Evolutionary conservation across 352 stramenopile genomes (phyloP), one percentile per base, ranked within the genome.

Genomic region (Globisporangium cystogenes): DNA sequence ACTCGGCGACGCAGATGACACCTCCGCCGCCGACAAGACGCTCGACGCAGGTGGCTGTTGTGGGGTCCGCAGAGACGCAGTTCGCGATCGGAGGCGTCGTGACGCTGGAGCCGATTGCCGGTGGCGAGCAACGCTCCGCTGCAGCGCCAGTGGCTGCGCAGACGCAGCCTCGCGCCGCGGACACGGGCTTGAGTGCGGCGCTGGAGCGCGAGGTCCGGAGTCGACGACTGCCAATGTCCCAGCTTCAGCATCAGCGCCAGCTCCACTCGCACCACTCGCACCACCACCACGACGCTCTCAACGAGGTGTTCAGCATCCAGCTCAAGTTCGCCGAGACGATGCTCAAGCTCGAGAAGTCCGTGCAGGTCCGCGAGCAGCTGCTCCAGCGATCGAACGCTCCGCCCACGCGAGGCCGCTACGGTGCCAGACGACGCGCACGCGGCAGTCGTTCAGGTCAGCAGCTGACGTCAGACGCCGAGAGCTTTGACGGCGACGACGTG

Each of bases 301-400:
- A 70, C 39, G 75, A 89, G 40, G 75, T 89, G 15, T 84, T 87
- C 39, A 70, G 63, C 8, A 63, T 89, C 39, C 75, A 89, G 51
- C 48, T 86, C 14, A 75, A 84, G 42, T 89, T 89, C 27, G 77
- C 77, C 0, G 77, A 89, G 65, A 89, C 75, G 40, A 87, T 89
- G 75, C 60, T 74, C 0, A 78, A 82, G 48, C 59, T 89, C 15
- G 77, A 89, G 24, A 76, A 86, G 55, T 86, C 73, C 0, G 74
- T 89, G 20, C 77, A 86, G 48, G 51, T 70, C 14, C 69, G 77
- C 15, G 75, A 89, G 16, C 62, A 79, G 15, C 50, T 89, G 21
- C 60, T 89, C 24, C 29, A 35, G 26, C 48, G 52, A 4, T 45
- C 48, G 51, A 49, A 40, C 27, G 29, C 51, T 48, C 12, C 37